These are phyloP conservation scores for Fusarium beomiforme DNA, from an alignment of 2,329 filamentous ascomycete genomes.

Conservation along the genomic window DNA sequence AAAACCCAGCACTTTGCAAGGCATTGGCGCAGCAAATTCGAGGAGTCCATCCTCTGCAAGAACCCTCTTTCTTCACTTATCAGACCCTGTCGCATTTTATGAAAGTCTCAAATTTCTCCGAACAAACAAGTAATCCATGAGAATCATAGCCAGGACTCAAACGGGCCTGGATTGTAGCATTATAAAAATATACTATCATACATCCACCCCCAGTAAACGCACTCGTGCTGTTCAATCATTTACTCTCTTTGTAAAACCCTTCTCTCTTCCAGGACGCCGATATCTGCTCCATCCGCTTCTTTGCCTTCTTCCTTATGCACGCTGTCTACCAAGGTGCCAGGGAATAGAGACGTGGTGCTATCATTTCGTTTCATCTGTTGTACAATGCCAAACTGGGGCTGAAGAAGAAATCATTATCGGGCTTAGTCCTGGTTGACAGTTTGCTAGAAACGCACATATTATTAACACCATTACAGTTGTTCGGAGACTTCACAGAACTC, in stretches of 20 bases:
- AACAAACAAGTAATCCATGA: constrained; percentile 1
- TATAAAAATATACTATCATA: constrained; percentile 43
- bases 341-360: constrained; percentile 39
- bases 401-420: constrained; percentile 29
- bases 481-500: constrained; percentile 46
- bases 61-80: too few relatives aligned
- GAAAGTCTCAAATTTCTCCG: background rate
- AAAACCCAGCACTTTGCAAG: background rate
- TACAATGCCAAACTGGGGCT: constrained; percentile 42
- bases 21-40: background rate
- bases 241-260: constrained; percentile 1
- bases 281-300: constrained; percentile 27
- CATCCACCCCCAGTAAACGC: constrained; percentile 11
- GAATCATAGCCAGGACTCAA: constrained; percentile 41
- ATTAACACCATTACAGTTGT: constrained; percentile 7
- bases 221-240: constrained; percentile 6
- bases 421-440: constrained; percentile 50
- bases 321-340: constrained; percentile 44
- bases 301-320: constrained; percentile 27
- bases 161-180: constrained; percentile 39
- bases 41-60: background rate
- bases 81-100: background rate
- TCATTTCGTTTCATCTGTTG: constrained; percentile 48
- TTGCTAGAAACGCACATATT: constrained; percentile 42
- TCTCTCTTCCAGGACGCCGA: constrained; percentile 36